Conservation (phyloP, 2,329 filamentous ascomycete genomes). For the Neopestalotiopsis sp. region DNA sequence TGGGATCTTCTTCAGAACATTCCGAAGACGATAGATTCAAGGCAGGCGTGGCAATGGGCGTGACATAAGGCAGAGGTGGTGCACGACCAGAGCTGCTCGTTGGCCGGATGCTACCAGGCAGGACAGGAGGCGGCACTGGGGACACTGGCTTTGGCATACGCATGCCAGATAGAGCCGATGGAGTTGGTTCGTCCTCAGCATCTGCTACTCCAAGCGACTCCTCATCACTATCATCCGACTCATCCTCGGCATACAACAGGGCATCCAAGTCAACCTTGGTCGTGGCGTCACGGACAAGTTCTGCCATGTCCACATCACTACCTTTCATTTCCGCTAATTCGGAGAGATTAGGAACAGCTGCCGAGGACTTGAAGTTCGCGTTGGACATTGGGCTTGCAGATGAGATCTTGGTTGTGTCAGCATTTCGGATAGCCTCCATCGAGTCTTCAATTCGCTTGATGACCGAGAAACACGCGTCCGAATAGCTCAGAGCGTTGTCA, state of each 20-base stretch:
- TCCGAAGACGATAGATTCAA: constrained; percentile 31
- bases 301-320: constrained; percentile 63
- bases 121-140: constrained; percentile 35
- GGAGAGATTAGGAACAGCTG: constrained; percentile 70
- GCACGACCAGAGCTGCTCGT: constrained; percentile 62
- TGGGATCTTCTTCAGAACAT: constrained; percentile 49
- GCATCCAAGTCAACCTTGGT: constrained; percentile 56
- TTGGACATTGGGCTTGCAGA: constrained; percentile 27
- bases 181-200: constrained; percentile 46
- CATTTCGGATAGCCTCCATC: constrained; percentile 55
- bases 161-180: constrained; percentile 42
- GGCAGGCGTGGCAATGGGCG: constrained; percentile 40
- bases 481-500: constrained; percentile 57
- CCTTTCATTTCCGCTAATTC: constrained; percentile 66
- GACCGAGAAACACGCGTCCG: constrained; percentile 58
- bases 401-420: constrained; percentile 40
- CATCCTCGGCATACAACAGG: constrained; percentile 55
- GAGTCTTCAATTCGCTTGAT: constrained; percentile 56
- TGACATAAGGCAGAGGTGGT: constrained; percentile 45
- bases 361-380: constrained; percentile 56
- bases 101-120: constrained; percentile 48
- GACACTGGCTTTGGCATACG: constrained; percentile 63
- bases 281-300: constrained; percentile 65
- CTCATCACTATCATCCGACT: constrained; percentile 56
- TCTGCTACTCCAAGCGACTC: constrained; percentile 45